Conservation (phyloP, 495 filamentous ascomycete species). For the Chaetomium tenue region DNA sequence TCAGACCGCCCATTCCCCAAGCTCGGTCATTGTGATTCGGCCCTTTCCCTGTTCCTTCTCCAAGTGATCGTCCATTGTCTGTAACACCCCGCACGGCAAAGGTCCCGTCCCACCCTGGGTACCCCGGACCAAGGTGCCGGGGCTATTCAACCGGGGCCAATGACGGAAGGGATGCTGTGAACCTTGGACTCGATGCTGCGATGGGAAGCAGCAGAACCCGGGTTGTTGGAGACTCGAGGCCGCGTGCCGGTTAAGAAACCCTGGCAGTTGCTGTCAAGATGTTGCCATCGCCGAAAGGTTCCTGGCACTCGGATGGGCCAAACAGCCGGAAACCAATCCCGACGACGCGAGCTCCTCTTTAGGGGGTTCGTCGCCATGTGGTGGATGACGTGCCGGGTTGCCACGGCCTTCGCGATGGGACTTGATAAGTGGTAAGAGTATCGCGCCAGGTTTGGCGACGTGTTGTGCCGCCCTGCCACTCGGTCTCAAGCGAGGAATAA, state of each 20-base stretch:
- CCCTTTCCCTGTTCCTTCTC: not conserved
- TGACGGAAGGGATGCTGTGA: not conserved
- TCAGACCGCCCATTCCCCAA: not conserved
- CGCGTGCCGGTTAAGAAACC: not conserved
- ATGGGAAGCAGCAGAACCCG: not conserved
- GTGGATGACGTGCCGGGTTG: constrained; percentile 2
- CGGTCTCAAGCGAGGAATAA: not conserved
- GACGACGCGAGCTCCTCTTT: not conserved
- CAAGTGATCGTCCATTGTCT: not conserved
- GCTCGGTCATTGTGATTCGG: constrained; percentile 1
- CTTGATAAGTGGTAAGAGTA: not conserved
- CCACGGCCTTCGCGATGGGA: not conserved
- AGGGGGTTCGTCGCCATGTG: not conserved
- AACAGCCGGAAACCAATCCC: not conserved
- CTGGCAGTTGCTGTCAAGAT: not conserved
- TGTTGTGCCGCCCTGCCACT: not conserved
- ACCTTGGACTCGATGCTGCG: not conserved
- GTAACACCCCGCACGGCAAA: constrained; percentile 17
- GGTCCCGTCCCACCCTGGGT: not conserved
- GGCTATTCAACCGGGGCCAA: constrained; percentile 18
- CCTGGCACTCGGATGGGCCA: not conserved
- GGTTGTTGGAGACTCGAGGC: not conserved
- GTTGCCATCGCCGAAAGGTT: not conserved
- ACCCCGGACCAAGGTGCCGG: not conserved
- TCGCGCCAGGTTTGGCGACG: constrained; percentile 1